These are phyloP conservation scores for Olyra latifolia DNA, from an alignment of 176 grass and related monocot species.

Conservation along the genomic window DNA sequence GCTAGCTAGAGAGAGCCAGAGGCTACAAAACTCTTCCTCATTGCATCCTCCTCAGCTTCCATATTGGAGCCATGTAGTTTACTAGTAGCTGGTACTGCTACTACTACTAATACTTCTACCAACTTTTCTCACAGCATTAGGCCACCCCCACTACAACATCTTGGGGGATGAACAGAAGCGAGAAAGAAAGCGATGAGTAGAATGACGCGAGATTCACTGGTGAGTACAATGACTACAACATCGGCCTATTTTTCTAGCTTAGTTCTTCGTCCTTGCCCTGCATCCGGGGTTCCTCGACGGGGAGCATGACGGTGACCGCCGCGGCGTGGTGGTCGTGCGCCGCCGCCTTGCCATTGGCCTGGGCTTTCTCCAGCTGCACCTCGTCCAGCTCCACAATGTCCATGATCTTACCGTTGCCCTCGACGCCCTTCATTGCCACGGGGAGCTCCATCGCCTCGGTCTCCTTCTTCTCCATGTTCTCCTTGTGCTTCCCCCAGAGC, in stretches of 20 bases:
- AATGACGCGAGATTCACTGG: slow-evolving; percentile 14
- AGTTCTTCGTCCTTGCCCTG: slow-evolving; percentile 50
- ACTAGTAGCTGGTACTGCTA: slow-evolving; percentile 9
- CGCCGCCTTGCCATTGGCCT: slow-evolving; percentile 56
- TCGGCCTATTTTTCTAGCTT: not conserved
- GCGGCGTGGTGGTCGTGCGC: slow-evolving; percentile 17
- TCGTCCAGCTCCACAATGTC: slow-evolving; percentile 70
- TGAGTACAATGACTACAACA: slow-evolving; percentile 27
- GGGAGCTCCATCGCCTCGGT: slow-evolving; percentile 60
- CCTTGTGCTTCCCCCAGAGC: slow-evolving; percentile 97
- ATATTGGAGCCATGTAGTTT: not conserved
- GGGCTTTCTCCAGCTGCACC: slow-evolving; percentile 74
- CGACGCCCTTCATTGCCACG: slow-evolving; percentile 55
- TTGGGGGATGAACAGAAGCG: slow-evolving; percentile 4
- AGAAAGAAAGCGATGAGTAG: not conserved
- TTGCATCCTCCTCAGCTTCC: slow-evolving; percentile 31
- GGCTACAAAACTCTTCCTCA: slow-evolving; percentile 45
- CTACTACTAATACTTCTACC: not conserved
- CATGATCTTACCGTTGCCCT: slow-evolving; percentile 59
- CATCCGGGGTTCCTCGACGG: slow-evolving; percentile 47
- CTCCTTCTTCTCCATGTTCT: slow-evolving; percentile 74
- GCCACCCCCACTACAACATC: slow-evolving; percentile 7
- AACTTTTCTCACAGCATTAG: not conserved
- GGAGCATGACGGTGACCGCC: slow-evolving; percentile 39
- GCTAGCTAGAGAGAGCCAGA: slow-evolving; percentile 32